phyloP scores from a whole-genome alignment of 1,284 basidiomycete genomes.

The Ceratobasidium sp. region DNA sequence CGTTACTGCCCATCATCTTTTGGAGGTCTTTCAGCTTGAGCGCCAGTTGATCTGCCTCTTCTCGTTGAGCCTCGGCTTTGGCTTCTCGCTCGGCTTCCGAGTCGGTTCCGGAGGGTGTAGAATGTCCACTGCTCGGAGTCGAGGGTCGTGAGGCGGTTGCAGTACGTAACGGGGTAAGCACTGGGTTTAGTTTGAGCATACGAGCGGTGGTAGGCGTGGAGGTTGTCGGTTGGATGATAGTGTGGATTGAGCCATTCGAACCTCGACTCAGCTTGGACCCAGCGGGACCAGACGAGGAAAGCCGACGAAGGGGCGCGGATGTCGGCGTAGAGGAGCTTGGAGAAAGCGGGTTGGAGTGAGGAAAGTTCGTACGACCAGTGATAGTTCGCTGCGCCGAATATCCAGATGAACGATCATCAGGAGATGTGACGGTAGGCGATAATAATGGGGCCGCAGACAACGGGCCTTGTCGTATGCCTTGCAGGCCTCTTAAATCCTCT shows the following conservation, averaged over 20 bases:
- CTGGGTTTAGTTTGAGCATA: slow-evolving; percentile 55
- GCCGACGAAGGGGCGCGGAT: slow-evolving; percentile 28
- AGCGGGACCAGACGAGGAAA: slow-evolving; percentile 20
- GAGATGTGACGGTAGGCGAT: neutral
- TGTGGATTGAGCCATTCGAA: slow-evolving; percentile 54
- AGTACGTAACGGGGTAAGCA: slow-evolving; percentile 65
- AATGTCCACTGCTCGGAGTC: slow-evolving; percentile 62
- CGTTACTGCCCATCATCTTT: slow-evolving; percentile 76
- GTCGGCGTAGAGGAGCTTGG: slow-evolving; percentile 42
- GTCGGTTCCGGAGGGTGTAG: slow-evolving; percentile 39
- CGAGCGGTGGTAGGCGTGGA: slow-evolving; percentile 63
- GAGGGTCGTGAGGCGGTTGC: slow-evolving; percentile 62
- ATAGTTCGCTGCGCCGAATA: neutral
- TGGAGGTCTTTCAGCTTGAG: slow-evolving; percentile 73
- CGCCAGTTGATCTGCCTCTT: slow-evolving; percentile 76
- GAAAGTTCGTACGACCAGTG: neutral
- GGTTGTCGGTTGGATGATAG: slow-evolving; percentile 75
- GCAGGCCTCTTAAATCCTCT: slow-evolving; percentile 80
- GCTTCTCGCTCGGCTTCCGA: slow-evolving; percentile 62
- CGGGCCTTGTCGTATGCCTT: slow-evolving; percentile 70
- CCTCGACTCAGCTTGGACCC: slow-evolving; percentile 26
- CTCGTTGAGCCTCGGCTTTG: slow-evolving; percentile 72
- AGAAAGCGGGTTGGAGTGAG: slow-evolving; percentile 17
- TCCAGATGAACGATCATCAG: slow-evolving; percentile 5
- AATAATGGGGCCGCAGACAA: neutral